A percentile compares a stretch with the other conserved stretches of the same genome.
These are phyloP conservation scores for Aspergillus pseudotamarii DNA, from an alignment of 2,329 filamentous ascomycete genomes.

Conservation along the genomic window DNA sequence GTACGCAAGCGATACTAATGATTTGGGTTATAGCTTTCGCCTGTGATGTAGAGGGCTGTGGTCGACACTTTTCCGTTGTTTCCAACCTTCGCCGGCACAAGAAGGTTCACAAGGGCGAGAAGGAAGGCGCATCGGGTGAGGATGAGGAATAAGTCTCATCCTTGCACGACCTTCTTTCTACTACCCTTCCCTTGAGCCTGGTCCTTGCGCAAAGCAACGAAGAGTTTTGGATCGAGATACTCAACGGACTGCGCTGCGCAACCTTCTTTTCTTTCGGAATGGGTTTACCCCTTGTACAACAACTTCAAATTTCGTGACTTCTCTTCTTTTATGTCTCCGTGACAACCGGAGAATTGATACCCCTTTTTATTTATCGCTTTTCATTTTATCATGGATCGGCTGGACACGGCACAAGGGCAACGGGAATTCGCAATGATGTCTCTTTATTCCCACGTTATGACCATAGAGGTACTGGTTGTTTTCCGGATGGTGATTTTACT, in stretches of 20 bases:
- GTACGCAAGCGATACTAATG: conserved; percentile 22
- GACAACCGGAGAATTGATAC: conserved; percentile 31
- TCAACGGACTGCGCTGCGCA: conserved; percentile 12
- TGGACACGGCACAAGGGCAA: conserved; percentile 24
- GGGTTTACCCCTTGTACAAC: conserved; percentile 36
- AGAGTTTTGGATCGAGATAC: conserved; percentile 13
- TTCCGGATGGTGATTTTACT: conserved; percentile 30
- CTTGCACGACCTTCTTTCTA: conserved; percentile 7
- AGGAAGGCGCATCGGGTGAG: conserved; percentile 42
- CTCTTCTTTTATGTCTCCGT: conserved; percentile 27
- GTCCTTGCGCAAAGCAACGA: conserved; percentile 7
- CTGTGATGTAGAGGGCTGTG: conserved; percentile 92
- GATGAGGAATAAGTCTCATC: conserved; percentile 41
- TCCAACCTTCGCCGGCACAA: conserved; percentile 92
- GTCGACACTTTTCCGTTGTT: conserved; percentile 94
- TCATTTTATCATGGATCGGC: conserved; percentile 22
- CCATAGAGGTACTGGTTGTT: conserved; percentile 44
- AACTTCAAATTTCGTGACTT: conserved; percentile 27
- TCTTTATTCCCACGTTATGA: conserved; percentile 35
- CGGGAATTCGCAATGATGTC: conserved; percentile 24
- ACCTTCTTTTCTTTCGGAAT: conserved; percentile 20
- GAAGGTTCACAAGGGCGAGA: conserved; percentile 84
- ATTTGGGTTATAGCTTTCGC: conserved; percentile 69
- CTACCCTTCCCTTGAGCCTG: conserved; percentile 19
- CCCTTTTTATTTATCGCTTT: conserved; percentile 21